Conservation (phyloP, 164 flowering plant genomes). For the Kingdonia uniflora region DNA sequence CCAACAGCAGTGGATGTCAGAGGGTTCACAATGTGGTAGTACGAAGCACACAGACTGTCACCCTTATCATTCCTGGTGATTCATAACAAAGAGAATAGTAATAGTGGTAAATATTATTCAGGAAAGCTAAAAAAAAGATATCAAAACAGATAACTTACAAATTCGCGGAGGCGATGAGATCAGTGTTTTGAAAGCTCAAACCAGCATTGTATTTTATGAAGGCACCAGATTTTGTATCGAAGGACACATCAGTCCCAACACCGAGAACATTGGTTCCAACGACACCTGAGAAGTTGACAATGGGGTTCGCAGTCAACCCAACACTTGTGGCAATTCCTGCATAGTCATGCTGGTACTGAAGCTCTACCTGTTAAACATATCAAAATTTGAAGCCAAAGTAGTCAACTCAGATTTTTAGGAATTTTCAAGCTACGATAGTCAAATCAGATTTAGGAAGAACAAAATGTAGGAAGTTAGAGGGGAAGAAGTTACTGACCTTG, state of each 20-base stretch:
- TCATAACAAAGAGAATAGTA: background rate
- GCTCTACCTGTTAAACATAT: slow-evolving; percentile 31
- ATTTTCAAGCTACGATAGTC: too few relatives aligned
- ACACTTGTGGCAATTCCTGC: slow-evolving; percentile 36
- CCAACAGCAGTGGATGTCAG: slow-evolving; percentile 44
- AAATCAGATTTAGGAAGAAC: too few relatives aligned
- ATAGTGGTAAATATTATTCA: background rate
- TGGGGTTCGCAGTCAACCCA: slow-evolving; percentile 56
- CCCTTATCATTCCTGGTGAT: slow-evolving; percentile 49
- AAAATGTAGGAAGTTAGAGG: too few relatives aligned
- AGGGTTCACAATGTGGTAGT: slow-evolving; percentile 38
- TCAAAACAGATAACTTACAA: slow-evolving; percentile 28
- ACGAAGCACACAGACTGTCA: slow-evolving; percentile 39
- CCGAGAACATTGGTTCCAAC: slow-evolving; percentile 32
- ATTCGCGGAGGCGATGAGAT: slow-evolving; percentile 46
- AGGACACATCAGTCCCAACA: slow-evolving; percentile 45
- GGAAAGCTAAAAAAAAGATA: background rate
- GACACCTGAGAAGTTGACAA: slow-evolving; percentile 51
- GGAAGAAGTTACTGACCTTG: slow-evolving; percentile 29
- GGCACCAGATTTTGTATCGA: slow-evolving; percentile 37
- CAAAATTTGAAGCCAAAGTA: too few relatives aligned
- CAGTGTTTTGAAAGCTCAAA: slow-evolving; percentile 30
- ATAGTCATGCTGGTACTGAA: slow-evolving; percentile 19
- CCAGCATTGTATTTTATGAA: slow-evolving; percentile 48
- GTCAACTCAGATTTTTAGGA: too few relatives aligned